Conservation (phyloP, 2,329 filamentous ascomycete genomes). For the Penicillium decumbens region DNA sequence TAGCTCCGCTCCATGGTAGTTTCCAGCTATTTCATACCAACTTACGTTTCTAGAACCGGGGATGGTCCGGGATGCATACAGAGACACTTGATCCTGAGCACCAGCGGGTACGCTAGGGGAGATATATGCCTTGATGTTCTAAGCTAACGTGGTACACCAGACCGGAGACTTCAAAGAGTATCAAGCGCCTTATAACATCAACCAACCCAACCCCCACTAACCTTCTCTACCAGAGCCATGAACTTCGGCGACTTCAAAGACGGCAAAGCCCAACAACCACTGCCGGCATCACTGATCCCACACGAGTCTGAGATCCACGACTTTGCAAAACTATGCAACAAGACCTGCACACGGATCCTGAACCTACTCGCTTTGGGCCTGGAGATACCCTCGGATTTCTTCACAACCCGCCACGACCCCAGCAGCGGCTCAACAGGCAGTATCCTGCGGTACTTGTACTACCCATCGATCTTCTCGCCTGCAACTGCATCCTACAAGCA, state of each 20-base stretch:
- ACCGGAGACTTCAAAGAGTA: constrained; percentile 86
- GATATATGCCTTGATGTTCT: background rate
- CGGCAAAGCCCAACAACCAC: constrained; percentile 67
- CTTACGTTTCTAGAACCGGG: constrained; percentile 60
- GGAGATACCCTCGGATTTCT: constrained; percentile 53
- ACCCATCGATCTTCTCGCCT: constrained; percentile 55
- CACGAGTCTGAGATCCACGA: constrained; percentile 58
- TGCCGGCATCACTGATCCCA: constrained; percentile 60
- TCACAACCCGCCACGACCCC: constrained; percentile 57
- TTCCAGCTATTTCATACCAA: constrained; percentile 1
- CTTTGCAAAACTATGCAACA: constrained; percentile 68
- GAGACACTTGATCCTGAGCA: constrained; percentile 82
- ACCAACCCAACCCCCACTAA: constrained; percentile 1
- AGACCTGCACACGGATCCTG: constrained; percentile 68
- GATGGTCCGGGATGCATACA: constrained; percentile 82
- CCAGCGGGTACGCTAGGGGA: constrained; percentile 58
- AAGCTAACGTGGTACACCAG: constrained; percentile 39
- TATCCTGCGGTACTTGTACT: constrained; percentile 68
- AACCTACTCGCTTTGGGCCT: constrained; percentile 74
- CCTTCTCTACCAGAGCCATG: constrained; percentile 61
- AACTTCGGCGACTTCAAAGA: constrained; percentile 77
- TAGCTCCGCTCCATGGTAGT: background rate
- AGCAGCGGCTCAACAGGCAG: constrained; percentile 49
- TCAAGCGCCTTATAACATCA: constrained; percentile 16
- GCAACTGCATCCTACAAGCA: constrained; percentile 44